Evolutionary conservation across 1,139 yeast species (phyloP).

Genomic region (Suhomyces bolitotheri): DNA sequence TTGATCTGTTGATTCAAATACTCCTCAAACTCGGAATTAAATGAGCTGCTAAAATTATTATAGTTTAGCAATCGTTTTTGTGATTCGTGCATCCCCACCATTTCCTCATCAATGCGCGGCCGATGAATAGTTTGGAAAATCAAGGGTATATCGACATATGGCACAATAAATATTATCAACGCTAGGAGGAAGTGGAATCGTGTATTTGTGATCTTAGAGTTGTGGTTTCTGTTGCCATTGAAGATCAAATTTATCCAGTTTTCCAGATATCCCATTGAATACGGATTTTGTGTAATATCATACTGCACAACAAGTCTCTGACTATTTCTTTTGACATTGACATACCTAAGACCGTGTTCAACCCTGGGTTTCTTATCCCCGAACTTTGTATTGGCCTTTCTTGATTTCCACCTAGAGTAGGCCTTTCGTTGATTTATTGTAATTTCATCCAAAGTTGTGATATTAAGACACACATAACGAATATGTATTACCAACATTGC

Average conservation of each 20-base stretch:
- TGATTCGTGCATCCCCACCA: background rate
- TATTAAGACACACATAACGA: constrained; percentile 40
- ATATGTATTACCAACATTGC: constrained; percentile 40
- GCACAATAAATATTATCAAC: constrained; percentile 27
- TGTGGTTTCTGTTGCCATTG: constrained; percentile 30
- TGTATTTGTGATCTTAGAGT: constrained; percentile 13
- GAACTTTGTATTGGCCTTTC: background rate
- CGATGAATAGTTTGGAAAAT: constrained; percentile 9
- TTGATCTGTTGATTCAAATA: constrained; percentile 24
- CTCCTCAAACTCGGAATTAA: constrained; percentile 23
- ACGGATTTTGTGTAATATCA: constrained; percentile 24
- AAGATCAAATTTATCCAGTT: constrained; percentile 40
- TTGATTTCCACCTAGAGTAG: constrained; percentile 23
- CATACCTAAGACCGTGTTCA: constrained; percentile 34
- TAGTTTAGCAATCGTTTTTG: background rate
- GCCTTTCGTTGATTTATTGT: constrained; percentile 25
- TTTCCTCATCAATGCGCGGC: background rate
- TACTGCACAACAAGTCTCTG: constrained; percentile 35
- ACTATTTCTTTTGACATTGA: constrained; percentile 27
- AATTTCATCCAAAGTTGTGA: constrained; percentile 41
- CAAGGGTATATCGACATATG: constrained; percentile 31
- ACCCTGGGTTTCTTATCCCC: constrained; percentile 24
- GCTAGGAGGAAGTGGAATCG: constrained; percentile 20
- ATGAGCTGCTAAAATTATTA: constrained; percentile 11
- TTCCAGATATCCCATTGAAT: constrained; percentile 29